Base-by-base conservation (phyloP, 208 protist genomes). In the Angomonas deanei region DNA sequence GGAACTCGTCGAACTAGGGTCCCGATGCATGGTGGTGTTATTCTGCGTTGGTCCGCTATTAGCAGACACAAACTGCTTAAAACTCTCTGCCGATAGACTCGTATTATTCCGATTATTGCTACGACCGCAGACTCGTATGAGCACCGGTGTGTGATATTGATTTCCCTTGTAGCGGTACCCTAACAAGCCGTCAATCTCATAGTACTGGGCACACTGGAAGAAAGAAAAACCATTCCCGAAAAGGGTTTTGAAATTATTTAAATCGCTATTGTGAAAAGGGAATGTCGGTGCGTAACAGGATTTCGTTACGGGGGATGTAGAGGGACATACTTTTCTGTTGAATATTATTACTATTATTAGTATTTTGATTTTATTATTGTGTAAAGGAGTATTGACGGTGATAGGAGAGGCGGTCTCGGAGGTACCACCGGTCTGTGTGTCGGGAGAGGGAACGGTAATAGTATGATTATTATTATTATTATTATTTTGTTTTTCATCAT, bases 61-160 rank as follows among this genome's bases (percentile, higher is more conserved):
- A n/a, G n/a, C n/a, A n/a, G n/a, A n/a, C n/a, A n/a, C n/a, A n/a
- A n/a, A n/a, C n/a, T n/a, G n/a, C n/a, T n/a, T n/a, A n/a, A n/a
- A n/a, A n/a, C n/a, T n/a, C n/a, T n/a, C n/a, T n/a, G n/a, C n/a
- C n/a, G n/a, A n/a, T n/a, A n/a, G n/a, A n/a, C n/a, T n/a, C n/a
- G n/a, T n/a, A n/a, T n/a, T n/a, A n/a, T n/a, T n/a, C n/a, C n/a
- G n/a, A n/a, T n/a, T n/a, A 10, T 8, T 34, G 17, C 36, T 30
- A 0, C 66, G 67, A 17, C 68, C 66, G 71, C 70, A 72, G 54
- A 90, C 52, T 54, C 73, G 67, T 6, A 93, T 65, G 42, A 93
- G 77, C 5, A 93, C 74, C 10, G 86, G 86, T 1, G 86, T 88
- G 65, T 86, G 88, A 59, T 93, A 93, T 46, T 79, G 67, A 1